phyloP scores from a whole-genome alignment of 192 early-diverging fungal genomes.

The Coemansia sp. region DNA sequence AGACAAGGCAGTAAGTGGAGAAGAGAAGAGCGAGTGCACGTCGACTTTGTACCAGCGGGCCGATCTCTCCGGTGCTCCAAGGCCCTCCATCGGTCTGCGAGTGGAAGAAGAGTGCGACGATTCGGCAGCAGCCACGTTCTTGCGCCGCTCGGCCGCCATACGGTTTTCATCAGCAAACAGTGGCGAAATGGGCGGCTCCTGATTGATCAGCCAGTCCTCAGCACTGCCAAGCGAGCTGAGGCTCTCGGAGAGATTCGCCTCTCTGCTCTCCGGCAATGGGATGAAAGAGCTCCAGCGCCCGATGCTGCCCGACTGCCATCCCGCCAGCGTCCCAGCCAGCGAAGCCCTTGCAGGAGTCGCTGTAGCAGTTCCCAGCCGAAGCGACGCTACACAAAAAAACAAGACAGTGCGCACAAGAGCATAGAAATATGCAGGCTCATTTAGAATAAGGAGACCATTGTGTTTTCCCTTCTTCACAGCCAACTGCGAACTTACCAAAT shows the following conservation, averaged over 20 bases:
- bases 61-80: neutral
- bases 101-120: neutral
- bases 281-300: neutral
- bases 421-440: neutral
- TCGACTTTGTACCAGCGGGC: constrained; percentile 27
- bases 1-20: constrained; percentile 10
- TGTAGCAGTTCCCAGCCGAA: constrained; percentile 6
- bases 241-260: constrained; percentile 7
- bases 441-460: neutral
- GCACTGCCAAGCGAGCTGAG: neutral
- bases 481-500: constrained; percentile 10
- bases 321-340: constrained; percentile 19
- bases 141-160: neutral
- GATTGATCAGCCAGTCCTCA: constrained; percentile 39
- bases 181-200: constrained; percentile 44
- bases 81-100: neutral
- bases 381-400: constrained; percentile 3
- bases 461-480: neutral
- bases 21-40: constrained; percentile 32
- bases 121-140: neutral
- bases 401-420: constrained; percentile 11
- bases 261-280: neutral
- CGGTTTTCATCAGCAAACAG: constrained; percentile 32
- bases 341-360: constrained; percentile 19
- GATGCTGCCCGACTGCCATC: constrained; percentile 11